These are phyloP conservation scores for Euphorbia schlechtendalii DNA, from an alignment of 441 rosid genomes.

Conservation along the genomic window DNA sequence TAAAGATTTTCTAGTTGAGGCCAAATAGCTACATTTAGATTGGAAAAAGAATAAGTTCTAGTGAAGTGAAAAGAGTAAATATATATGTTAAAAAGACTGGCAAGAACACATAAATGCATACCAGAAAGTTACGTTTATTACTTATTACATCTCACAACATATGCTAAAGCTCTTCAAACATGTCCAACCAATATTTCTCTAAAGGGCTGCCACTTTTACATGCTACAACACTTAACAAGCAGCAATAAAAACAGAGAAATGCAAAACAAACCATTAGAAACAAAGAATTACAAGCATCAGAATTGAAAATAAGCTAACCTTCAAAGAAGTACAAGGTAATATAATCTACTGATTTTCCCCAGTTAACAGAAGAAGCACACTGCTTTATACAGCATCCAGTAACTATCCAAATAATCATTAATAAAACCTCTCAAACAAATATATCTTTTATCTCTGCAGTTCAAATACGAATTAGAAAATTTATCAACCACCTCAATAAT, in stretches of 20 bases:
- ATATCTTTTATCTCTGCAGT: not conserved
- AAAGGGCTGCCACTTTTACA: too few species aligned
- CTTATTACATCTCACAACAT: not conserved
- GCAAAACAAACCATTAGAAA: not conserved
- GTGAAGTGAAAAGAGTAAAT: too few species aligned
- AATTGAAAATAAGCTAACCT: not conserved
- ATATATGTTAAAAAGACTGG: not conserved
- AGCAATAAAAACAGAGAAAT: not conserved
- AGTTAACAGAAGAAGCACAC: not conserved
- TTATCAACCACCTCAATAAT: conserved; percentile 4
- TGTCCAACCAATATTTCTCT: not conserved
- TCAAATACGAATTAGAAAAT: not conserved
- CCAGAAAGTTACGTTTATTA: not conserved
- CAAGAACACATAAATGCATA: not conserved
- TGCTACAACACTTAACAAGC: not conserved
- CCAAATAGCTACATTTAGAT: too few species aligned
- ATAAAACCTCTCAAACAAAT: not conserved
- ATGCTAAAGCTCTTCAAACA: not conserved
- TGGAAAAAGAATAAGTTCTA: too few species aligned
- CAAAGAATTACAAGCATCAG: not conserved
- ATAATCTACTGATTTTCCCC: not conserved
- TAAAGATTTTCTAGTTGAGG: not conserved
- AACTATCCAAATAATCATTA: too few species aligned
- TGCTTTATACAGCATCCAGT: not conserved
- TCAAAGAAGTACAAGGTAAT: not conserved